These are phyloP conservation scores for Citrus trifoliata DNA, from an alignment of 345 rosid species.

Conservation along the genomic window DNA sequence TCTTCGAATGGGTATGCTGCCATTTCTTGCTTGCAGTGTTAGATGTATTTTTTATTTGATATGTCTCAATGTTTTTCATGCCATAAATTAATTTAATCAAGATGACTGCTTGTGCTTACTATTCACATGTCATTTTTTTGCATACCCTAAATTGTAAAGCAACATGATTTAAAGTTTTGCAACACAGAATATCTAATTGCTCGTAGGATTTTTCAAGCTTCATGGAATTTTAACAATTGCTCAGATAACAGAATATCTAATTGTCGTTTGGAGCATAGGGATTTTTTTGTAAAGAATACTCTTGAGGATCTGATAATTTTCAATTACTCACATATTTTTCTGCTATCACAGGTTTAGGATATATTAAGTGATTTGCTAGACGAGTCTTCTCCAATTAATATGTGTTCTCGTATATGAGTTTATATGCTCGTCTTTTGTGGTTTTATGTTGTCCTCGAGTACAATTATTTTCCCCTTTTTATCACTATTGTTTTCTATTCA, in stretches of 20 bases:
- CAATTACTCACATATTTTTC: neutral
- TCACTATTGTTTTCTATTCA: neutral
- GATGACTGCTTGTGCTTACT: neutral
- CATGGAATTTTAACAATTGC: neutral
- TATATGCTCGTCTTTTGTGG: neutral
- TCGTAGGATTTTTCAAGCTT: neutral
- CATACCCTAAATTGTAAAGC: neutral
- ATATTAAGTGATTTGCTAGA: neutral
- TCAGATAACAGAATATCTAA: too few relatives aligned
- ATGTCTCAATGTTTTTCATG: neutral
- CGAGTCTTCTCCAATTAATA: neutral
- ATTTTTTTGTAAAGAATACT: neutral
- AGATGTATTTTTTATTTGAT: neutral
- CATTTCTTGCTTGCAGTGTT: neutral
- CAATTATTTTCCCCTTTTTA: neutral
- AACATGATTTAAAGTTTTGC: neutral
- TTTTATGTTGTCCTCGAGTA: neutral
- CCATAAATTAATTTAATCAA: neutral
- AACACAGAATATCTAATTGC: neutral
- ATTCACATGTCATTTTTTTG: neutral
- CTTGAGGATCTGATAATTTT: neutral
- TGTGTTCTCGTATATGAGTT: neutral
- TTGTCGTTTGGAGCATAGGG: neutral
- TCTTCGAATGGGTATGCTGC: conserved; percentile 40
- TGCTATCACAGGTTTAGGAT: neutral